These are phyloP conservation scores for Pholiota microspora DNA, from an alignment of 768 basidiomycete genomes.

Conservation along the genomic window DNA sequence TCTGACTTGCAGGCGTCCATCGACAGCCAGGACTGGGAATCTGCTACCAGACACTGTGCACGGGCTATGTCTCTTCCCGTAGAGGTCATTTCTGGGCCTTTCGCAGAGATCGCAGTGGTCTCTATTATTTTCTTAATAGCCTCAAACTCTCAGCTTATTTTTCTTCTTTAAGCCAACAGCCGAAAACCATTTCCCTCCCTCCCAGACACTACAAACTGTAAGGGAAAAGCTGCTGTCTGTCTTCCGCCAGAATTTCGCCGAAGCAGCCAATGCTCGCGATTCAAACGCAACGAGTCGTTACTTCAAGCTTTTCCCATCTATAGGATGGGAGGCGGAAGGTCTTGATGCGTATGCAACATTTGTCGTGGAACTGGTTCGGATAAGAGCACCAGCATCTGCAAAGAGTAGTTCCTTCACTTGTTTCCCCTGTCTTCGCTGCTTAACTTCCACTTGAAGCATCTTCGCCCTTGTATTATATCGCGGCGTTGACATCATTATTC, in stretches of 20 bases:
- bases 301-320: conserved; percentile 95
- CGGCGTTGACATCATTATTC: conserved; percentile 86
- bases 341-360: conserved; percentile 91
- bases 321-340: conserved; percentile 92
- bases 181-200: conserved; percentile 82
- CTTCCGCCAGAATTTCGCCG: conserved; percentile 78
- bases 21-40: conserved; percentile 90
- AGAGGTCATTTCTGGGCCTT: conserved; percentile 77
- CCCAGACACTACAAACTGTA: conserved; percentile 75
- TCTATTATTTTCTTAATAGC: conserved; percentile 23
- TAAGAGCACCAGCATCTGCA: conserved; percentile 71
- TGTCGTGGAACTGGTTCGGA: conserved; percentile 85
- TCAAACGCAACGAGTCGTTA: conserved; percentile 87
- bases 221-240: conserved; percentile 72
- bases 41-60: conserved; percentile 87
- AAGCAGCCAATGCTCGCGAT: conserved; percentile 79
- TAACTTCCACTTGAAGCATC: conserved; percentile 55
- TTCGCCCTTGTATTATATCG: conserved; percentile 89
- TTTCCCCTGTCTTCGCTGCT: conserved; percentile 1
- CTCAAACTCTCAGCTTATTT: conserved; percentile 2
- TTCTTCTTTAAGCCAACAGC: conserved; percentile 74
- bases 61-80: conserved; percentile 83
- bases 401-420: conserved; percentile 55
- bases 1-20: conserved; percentile 67
- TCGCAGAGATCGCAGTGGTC: conserved; percentile 87